Conservation (phyloP, 352 stramenopile genomes). For the Pythium chondricola region DNA sequence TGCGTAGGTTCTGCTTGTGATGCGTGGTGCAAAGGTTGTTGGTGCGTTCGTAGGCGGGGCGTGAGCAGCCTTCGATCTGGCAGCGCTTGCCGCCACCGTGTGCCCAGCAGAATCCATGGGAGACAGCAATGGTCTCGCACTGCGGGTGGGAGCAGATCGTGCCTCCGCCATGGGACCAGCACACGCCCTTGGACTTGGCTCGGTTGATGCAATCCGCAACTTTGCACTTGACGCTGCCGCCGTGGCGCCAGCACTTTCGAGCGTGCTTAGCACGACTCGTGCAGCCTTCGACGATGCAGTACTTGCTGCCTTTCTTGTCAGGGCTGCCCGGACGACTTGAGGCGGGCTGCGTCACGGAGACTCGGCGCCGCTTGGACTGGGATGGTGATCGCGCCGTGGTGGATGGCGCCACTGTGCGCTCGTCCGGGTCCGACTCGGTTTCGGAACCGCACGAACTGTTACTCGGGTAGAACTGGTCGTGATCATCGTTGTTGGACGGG, state of each 20-base stretch:
- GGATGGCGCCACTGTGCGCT: not conserved
- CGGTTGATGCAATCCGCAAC: slow-evolving; percentile 52
- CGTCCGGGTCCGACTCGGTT: slow-evolving; percentile 15
- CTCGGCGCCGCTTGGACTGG: slow-evolving; percentile 5
- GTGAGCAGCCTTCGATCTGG: slow-evolving; percentile 32
- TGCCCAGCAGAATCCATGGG: slow-evolving; percentile 31
- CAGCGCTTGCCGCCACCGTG: slow-evolving; percentile 47
- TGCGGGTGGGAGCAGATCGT: slow-evolving; percentile 37
- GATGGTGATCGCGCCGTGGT: not conserved
- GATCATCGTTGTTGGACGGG: not conserved
- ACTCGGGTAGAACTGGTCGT: not conserved
- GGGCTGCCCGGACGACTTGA: not conserved
- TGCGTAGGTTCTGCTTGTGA: slow-evolving; percentile 20
- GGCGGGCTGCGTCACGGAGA: not conserved
- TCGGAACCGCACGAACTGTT: slow-evolving; percentile 2
- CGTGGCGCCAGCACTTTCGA: slow-evolving; percentile 55
- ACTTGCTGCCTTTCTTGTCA: slow-evolving; percentile 51
- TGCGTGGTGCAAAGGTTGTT: slow-evolving; percentile 50
- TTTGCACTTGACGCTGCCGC: slow-evolving; percentile 53
- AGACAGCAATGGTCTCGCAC: slow-evolving; percentile 55
- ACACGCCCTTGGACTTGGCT: slow-evolving; percentile 60
- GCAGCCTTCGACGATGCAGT: slow-evolving; percentile 42
- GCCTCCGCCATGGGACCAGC: slow-evolving; percentile 55
- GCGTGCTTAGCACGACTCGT: slow-evolving; percentile 43
- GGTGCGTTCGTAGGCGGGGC: slow-evolving; percentile 56